Conservation (phyloP, 2,329 filamentous ascomycete genomes). For the Colletotrichum lupini region DNA sequence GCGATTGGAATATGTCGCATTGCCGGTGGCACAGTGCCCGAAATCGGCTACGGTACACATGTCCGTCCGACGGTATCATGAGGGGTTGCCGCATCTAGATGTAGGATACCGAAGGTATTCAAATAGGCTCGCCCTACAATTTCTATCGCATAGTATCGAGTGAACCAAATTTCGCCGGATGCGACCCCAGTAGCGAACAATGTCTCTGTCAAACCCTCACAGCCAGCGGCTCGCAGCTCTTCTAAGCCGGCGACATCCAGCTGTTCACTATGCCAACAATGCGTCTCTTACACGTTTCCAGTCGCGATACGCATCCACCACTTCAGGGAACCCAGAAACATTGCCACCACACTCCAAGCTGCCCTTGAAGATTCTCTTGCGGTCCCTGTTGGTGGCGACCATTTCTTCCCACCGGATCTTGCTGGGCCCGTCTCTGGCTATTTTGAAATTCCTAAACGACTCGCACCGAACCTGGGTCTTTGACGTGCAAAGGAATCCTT, state of each 20-base stretch:
- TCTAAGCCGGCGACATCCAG: background rate
- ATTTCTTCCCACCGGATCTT: constrained; percentile 20
- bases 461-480: constrained; percentile 46
- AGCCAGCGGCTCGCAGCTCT: background rate
- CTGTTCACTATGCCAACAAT: background rate
- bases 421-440: background rate
- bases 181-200: background rate
- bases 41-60: background rate
- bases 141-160: background rate
- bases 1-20: background rate
- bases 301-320: background rate
- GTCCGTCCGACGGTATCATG: background rate
- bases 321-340: background rate
- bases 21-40: background rate
- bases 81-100: background rate
- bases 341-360: background rate
- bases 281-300: background rate
- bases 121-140: background rate
- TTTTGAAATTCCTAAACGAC: constrained; percentile 11
- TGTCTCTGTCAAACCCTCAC: background rate
- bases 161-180: background rate
- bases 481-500: constrained; percentile 79
- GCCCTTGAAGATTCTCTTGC: background rate
- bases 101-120: background rate
- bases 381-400: constrained; percentile 13